phyloP scores from a whole-genome alignment of 179 eudicot species.

The Camellia oleifera region DNA sequence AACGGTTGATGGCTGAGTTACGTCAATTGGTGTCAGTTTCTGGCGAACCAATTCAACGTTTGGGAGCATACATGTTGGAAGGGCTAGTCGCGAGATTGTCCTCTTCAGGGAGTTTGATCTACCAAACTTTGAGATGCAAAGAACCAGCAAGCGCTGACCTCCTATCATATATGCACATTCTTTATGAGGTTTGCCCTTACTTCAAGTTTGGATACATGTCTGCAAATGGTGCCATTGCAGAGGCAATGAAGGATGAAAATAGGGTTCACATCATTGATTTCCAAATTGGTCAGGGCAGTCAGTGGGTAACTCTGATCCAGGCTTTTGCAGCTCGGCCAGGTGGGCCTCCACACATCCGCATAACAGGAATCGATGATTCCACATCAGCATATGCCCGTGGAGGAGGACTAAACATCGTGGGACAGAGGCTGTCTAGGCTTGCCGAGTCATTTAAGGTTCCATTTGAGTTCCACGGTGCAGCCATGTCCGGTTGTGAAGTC shows the following conservation, averaged over 20 bases:
- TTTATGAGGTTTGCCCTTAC: constrained; percentile 90
- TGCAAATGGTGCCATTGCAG: constrained; percentile 95
- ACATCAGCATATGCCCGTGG: constrained; percentile 80
- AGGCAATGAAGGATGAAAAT: constrained; percentile 70
- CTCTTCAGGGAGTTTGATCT: constrained; percentile 80
- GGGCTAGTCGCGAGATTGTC: constrained; percentile 86
- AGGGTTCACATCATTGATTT: constrained; percentile 83
- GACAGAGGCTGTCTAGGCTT: constrained; percentile 64
- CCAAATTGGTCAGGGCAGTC: constrained; percentile 85
- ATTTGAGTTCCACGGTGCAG: constrained; percentile 65
- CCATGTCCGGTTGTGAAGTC: constrained; percentile 41
- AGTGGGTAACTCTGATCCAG: constrained; percentile 87
- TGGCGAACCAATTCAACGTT: constrained; percentile 84
- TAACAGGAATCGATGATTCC: constrained; percentile 79
- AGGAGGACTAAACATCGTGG: constrained; percentile 67
- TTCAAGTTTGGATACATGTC: constrained; percentile 97
- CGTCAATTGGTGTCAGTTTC: constrained; percentile 87
- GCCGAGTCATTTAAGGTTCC: constrained; percentile 73
- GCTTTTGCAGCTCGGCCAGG: constrained; percentile 93
- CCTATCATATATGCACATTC: constrained; percentile 74
- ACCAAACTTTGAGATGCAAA: constrained; percentile 60
- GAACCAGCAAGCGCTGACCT: constrained; percentile 77
- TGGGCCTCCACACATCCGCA: constrained; percentile 90
- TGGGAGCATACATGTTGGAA: constrained; percentile 94
- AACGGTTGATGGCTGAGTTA: constrained; percentile 66